Conservation (phyloP, 2,329 filamentous ascomycete genomes). For the Clonostachys rhizophaga region DNA sequence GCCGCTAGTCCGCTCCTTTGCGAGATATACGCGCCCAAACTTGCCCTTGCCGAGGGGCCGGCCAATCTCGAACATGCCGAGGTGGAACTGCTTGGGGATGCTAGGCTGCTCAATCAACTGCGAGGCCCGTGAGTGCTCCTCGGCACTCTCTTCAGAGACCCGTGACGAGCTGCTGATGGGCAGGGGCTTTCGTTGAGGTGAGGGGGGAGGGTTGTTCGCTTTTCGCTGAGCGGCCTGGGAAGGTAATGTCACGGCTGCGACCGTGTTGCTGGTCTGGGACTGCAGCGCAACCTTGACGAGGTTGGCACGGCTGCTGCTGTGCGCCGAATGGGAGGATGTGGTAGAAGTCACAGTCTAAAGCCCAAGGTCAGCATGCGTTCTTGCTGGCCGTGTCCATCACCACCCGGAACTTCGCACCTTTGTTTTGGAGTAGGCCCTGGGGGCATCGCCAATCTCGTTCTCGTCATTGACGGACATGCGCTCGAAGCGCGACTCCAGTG, state of each 20-base stretch:
- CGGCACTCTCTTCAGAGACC: constrained; percentile 9
- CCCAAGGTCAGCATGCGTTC: constrained; percentile 19
- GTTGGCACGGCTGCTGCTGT: constrained; percentile 62
- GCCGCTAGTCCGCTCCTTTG: constrained; percentile 70
- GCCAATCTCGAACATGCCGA: constrained; percentile 93
- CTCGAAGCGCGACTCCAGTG: constrained; percentile 84
- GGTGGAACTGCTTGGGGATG: constrained; percentile 66
- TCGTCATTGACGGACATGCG: constrained; percentile 86
- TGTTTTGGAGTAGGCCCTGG: constrained; percentile 55
- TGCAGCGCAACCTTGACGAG: constrained; percentile 84
- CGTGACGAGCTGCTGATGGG: constrained; percentile 17
- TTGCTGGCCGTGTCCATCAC: constrained; percentile 21
- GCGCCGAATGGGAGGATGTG: background rate
- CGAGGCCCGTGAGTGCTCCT: constrained; percentile 1
- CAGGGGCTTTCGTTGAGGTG: constrained; percentile 46
- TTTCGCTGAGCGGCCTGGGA: constrained; percentile 60
- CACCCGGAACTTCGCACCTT: constrained; percentile 59
- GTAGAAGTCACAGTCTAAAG: constrained; percentile 21
- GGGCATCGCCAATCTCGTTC: constrained; percentile 52
- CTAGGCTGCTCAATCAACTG: constrained; percentile 39
- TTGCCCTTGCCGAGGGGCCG: constrained; percentile 84
- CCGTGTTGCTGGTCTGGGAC: constrained; percentile 64
- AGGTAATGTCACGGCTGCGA: constrained; percentile 62
- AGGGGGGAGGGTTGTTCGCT: constrained; percentile 32
- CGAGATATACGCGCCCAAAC: constrained; percentile 82